Evolutionary conservation across 164 flowering plant species (phyloP).

Genomic region (Litsea cubeba): DNA sequence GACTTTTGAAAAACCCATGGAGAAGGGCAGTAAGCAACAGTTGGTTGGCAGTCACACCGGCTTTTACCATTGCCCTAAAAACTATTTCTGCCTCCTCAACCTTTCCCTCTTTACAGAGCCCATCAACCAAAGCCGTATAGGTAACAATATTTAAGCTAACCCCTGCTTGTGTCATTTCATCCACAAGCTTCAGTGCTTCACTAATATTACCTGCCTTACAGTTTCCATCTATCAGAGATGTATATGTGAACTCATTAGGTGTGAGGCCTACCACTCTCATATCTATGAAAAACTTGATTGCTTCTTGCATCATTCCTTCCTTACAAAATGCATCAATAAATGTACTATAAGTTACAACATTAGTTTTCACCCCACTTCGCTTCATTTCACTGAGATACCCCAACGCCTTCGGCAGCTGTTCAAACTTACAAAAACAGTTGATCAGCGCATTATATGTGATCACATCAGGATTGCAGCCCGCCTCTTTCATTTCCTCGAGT

Average conservation of each 20-base stretch:
- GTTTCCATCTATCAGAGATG: conserved; percentile 71
- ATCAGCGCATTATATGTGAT: conserved; percentile 76
- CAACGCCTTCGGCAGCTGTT: conserved; percentile 49
- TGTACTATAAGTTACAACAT: conserved; percentile 81
- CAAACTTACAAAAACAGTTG: conserved; percentile 68
- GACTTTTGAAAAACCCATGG: conserved; percentile 61
- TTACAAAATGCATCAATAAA: conserved; percentile 83
- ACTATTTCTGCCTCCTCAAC: conserved; percentile 64
- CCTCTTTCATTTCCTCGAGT: conserved; percentile 62
- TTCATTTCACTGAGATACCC: conserved; percentile 58
- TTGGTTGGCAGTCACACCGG: conserved; percentile 49
- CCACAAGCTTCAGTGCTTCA: conserved; percentile 53
- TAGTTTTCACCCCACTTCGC: conserved; percentile 58
- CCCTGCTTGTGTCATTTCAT: conserved; percentile 61
- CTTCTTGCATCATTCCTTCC: conserved; percentile 68
- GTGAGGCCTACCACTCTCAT: conserved; percentile 63
- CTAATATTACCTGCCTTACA: conserved; percentile 55
- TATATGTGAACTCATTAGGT: conserved; percentile 79
- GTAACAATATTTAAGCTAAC: conserved; percentile 55
- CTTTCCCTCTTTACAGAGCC: conserved; percentile 57
- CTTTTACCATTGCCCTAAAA: conserved; percentile 39
- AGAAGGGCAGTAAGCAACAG: conserved; percentile 57
- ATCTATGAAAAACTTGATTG: conserved; percentile 65
- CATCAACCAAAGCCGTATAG: conserved; percentile 67
- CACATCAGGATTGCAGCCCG: conserved; percentile 65